Evolutionary conservation across 1,284 basidiomycete genomes (phyloP).

Genomic region (Exsudoporus floridanus): DNA sequence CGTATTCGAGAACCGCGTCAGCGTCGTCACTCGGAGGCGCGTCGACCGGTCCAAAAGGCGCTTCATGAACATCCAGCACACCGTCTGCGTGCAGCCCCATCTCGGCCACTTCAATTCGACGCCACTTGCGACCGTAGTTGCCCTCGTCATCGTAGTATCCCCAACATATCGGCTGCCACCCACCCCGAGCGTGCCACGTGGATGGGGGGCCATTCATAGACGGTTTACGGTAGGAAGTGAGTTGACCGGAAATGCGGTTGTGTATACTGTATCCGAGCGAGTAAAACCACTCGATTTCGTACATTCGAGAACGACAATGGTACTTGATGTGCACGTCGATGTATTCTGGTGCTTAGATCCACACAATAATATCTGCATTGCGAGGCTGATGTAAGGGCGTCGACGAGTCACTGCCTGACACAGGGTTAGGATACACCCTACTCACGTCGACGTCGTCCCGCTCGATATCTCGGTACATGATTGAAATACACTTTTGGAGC

Average conservation of each 20-base stretch:
- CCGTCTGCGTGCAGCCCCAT: conserved; percentile 6
- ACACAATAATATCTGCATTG: conserved; percentile 3
- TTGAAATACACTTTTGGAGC: no score
- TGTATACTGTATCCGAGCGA: conserved; percentile 16
- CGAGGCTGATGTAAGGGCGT: conserved; percentile 6
- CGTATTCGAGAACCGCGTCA: conserved; percentile 1
- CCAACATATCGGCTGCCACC: conserved; percentile 21
- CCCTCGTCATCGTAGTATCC: conserved; percentile 8
- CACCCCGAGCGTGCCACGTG: conserved; percentile 9
- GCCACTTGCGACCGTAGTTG: conserved; percentile 2
- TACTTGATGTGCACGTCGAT: conserved; percentile 21
- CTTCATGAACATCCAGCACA: background rate
- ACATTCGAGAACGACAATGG: background rate
- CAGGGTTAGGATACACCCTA: background rate
- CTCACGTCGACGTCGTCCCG: conserved; percentile 7
- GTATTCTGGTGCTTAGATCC: conserved; percentile 12
- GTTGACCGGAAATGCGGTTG: background rate
- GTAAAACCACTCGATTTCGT: conserved; percentile 14
- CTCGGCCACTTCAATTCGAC: conserved; percentile 3
- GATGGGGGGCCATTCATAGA: background rate
- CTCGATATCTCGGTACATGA: background rate
- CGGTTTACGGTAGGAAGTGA: background rate
- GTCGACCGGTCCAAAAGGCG: conserved; percentile 11
- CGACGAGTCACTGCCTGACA: background rate
- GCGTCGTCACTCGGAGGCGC: background rate